Conservation (phyloP, 176 grass and related monocot species). For the Bothriochloa decipiens region DNA sequence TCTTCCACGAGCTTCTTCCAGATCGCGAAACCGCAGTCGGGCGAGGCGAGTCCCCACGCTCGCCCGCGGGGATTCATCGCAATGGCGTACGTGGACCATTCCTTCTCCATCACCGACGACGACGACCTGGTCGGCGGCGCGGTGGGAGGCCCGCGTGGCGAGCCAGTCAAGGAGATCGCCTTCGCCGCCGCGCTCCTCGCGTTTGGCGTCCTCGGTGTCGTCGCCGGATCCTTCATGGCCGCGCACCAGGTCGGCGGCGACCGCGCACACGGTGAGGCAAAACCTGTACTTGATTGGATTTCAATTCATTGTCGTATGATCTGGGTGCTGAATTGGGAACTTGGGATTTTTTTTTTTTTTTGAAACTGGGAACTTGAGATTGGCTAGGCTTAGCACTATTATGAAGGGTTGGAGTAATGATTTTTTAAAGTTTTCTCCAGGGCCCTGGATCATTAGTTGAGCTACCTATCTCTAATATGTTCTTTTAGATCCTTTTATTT, state of each 20-base stretch:
- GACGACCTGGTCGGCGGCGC: slow-evolving; percentile 60
- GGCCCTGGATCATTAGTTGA: background rate
- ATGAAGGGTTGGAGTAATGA: background rate
- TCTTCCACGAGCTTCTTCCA: slow-evolving; percentile 4
- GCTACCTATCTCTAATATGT: background rate
- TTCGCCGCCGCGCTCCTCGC: slow-evolving; percentile 80
- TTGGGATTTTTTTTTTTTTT: no score
- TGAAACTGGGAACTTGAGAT: background rate
- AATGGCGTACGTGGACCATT: slow-evolving; percentile 88
- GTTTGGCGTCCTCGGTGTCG: slow-evolving; percentile 60
- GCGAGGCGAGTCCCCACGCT: slow-evolving; percentile 15
- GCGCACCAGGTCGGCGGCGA: slow-evolving; percentile 69
- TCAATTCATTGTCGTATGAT: background rate
- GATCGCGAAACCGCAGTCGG: slow-evolving; percentile 5
- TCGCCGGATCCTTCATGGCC: slow-evolving; percentile 56
- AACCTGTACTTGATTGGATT: background rate
- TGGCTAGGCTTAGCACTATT: background rate
- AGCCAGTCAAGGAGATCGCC: slow-evolving; percentile 74
- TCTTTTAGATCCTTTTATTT: background rate
- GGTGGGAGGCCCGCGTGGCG: slow-evolving; percentile 42
- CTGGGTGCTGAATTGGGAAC: background rate
- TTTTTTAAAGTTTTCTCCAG: background rate
- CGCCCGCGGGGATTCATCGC: background rate
- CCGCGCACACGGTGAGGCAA: slow-evolving; percentile 59
- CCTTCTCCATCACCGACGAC: slow-evolving; percentile 79